Percentiles rank a stretch among this genome's conserved stretches.
Conservation (phyloP, 345 rosid genomes). For the Rhodamnia rubescens region DNA sequence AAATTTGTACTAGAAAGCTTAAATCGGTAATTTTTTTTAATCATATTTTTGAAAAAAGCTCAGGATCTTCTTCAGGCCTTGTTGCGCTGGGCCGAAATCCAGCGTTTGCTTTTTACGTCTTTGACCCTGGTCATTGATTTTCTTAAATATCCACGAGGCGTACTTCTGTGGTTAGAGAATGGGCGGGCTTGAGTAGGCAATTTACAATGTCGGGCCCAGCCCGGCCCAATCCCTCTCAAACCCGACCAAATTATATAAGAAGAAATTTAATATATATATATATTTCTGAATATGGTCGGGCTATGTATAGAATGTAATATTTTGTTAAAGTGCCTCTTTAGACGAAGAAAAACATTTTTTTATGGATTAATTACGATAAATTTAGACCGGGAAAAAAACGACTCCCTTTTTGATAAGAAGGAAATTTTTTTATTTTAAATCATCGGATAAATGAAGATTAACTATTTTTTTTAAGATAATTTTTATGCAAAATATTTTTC, state of each 20-base stretch:
- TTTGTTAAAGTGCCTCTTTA: not conserved
- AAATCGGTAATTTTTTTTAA: too few species aligned
- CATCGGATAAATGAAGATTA: fast-evolving
- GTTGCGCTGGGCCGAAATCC: too few species aligned
- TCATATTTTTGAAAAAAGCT: too few species aligned
- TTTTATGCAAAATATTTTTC: too few species aligned
- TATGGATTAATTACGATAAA: not conserved
- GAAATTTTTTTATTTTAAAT: not conserved
- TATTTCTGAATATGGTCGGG: too few species aligned
- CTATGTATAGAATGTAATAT: not conserved
- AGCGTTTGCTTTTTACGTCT: too few species aligned
- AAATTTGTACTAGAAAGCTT: too few species aligned
- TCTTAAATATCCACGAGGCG: too few species aligned
- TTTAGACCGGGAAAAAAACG: too few species aligned
- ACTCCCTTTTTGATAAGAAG: fast-evolving
- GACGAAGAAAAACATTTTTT: not conserved
- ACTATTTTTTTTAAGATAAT: fast-evolving
- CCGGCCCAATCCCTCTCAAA: not conserved
- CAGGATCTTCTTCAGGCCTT: too few species aligned
- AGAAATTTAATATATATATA: too few species aligned
- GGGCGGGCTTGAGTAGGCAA: not conserved
- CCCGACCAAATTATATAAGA: not conserved
- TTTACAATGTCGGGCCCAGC: not conserved
- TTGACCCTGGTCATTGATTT: too few species aligned
- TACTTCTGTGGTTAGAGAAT: not conserved